These are phyloP conservation scores for Candolleomyces eurysporus DNA, from an alignment of 768 basidiomycete species.

Conservation along the genomic window DNA sequence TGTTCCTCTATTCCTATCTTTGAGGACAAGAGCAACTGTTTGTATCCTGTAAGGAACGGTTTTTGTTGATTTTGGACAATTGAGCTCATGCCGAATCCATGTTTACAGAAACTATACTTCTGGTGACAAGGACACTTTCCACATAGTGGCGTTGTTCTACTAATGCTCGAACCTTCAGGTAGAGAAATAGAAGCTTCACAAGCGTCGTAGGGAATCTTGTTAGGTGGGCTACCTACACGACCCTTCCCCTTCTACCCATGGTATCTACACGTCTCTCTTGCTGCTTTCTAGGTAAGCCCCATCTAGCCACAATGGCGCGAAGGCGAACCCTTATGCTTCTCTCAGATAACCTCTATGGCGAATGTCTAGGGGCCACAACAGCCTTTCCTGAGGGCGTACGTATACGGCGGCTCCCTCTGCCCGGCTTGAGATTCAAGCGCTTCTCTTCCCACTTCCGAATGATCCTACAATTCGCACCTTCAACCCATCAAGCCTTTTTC, in stretches of 20 bases:
- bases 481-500: constrained; percentile 29
- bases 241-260: no score
- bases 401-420: background rate
- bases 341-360: constrained; percentile 34
- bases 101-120: constrained; percentile 25
- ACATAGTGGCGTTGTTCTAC: background rate
- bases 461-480: constrained; percentile 32
- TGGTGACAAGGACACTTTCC: constrained; percentile 18
- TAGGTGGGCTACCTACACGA: no score
- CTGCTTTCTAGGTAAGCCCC: background rate
- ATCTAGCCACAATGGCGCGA: no score
- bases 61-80: background rate
- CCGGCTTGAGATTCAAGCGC: background rate
- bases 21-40: constrained; percentile 37
- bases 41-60: constrained; percentile 19
- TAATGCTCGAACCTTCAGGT: constrained; percentile 16
- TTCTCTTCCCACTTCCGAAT: constrained; percentile 30
- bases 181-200: constrained; percentile 36
- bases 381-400: constrained; percentile 40
- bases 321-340: background rate
- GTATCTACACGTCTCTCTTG: no score
- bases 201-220: constrained; percentile 33
- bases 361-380: constrained; percentile 30
- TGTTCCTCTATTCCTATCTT: constrained; percentile 37
- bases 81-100: constrained; percentile 10